Evolutionary conservation across 345 rosid species (phyloP).

Genomic region (Brassica carinata): DNA sequence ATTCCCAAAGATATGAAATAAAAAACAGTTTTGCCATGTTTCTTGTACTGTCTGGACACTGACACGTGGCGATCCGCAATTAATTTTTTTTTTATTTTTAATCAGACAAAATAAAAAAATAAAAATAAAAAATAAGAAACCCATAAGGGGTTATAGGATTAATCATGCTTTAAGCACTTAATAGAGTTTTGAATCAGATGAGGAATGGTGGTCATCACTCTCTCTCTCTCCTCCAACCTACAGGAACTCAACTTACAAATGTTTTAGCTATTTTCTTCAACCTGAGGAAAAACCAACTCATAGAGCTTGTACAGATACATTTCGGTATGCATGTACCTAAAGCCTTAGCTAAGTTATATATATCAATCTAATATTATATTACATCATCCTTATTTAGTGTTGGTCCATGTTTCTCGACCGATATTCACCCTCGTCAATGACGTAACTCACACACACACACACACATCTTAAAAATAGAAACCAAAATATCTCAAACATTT

Average conservation of each 20-base stretch:
- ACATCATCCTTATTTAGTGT: conserved; percentile 15
- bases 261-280: neutral
- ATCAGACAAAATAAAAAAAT: neutral
- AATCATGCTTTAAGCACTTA: neutral
- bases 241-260: conserved; percentile 11
- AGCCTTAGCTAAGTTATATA: neutral
- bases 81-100: no score
- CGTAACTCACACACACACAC: neutral
- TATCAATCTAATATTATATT: neutral
- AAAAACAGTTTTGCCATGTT: no score
- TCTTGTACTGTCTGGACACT: no score
- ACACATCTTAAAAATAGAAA: neutral
- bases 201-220: neutral
- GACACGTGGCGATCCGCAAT: no score
- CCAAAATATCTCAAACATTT: conserved; percentile 14
- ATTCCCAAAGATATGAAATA: no score
- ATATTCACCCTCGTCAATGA: conserved; percentile 24
- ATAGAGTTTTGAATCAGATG: neutral
- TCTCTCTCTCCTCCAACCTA: conserved; percentile 13
- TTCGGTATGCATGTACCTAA: conserved; percentile 4
- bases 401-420: conserved; percentile 34
- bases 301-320: conserved; percentile 19
- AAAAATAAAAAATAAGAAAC: no score
- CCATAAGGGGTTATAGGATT: no score
- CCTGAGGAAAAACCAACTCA: conserved; percentile 32